Evolutionary conservation across 768 basidiomycete species (phyloP).

Genomic region (Chiua virens): DNA sequence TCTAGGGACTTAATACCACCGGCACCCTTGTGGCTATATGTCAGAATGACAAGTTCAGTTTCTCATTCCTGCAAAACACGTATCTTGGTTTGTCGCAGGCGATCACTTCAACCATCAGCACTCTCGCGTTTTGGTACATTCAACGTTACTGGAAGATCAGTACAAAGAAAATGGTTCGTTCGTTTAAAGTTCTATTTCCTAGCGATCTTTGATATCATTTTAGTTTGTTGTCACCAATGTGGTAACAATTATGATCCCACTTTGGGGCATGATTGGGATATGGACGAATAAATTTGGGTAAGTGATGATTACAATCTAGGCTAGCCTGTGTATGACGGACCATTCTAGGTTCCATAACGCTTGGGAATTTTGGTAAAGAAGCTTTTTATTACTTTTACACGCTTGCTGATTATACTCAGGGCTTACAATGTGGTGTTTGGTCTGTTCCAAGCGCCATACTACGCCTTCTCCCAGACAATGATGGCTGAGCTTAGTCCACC

Average conservation of each 20-base stretch:
- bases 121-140: slow-evolving; percentile 81
- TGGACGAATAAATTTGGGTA: slow-evolving; percentile 78
- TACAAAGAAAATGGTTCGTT: slow-evolving; percentile 75
- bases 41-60: slow-evolving; percentile 78
- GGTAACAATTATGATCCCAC: slow-evolving; percentile 71
- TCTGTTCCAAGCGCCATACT: slow-evolving; percentile 84
- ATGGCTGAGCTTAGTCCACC: slow-evolving; percentile 88
- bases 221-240: slow-evolving; percentile 79
- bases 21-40: slow-evolving; percentile 73
- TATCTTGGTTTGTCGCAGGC: slow-evolving; percentile 78
- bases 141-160: slow-evolving; percentile 76
- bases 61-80: slow-evolving; percentile 80
- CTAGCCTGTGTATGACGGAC: not conserved
- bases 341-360: slow-evolving; percentile 63
- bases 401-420: slow-evolving; percentile 37
- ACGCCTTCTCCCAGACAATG: slow-evolving; percentile 83
- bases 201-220: not conserved
- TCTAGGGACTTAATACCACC: slow-evolving; percentile 77
- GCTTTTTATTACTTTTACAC: not conserved
- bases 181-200: not conserved
- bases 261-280: slow-evolving; percentile 87
- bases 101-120: slow-evolving; percentile 69
- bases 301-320: slow-evolving; percentile 16
- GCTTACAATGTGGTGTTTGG: slow-evolving; percentile 80
- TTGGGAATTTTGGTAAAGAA: slow-evolving; percentile 82